Evolutionary conservation across 495 filamentous ascomycete species (phyloP), one percentile per base, ranked within the genome.

Genomic region (Poronia punctata): DNA sequence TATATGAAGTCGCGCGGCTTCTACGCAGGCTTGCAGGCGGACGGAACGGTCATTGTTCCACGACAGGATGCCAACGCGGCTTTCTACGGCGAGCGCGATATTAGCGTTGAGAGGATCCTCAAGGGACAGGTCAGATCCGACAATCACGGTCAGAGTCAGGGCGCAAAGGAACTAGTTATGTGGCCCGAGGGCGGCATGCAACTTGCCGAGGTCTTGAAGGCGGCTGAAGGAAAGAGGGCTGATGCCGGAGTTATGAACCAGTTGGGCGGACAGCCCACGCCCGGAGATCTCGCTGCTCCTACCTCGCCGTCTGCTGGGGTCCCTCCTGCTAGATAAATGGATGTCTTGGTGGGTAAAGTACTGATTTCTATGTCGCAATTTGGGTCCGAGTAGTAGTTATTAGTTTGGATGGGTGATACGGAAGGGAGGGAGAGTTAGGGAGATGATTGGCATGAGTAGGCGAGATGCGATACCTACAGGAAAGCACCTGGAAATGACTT

Each of bases 1-100:
- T 90, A 88, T 48, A 76, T 88, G 65, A 86, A 86, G 64, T 81
- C 73, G 50, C 72, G 84, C 9, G 84, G 85, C 0, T 66, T 88
- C 20, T 88, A 88, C 50, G 82, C 80, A 7, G 82, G 83, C 11
- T 72, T 86, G 14, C 81, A 84, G 41, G 66, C 86, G 21, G 84
- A 89, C 49, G 84, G 83, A 0, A 88, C 83, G 0, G 70, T 88
- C 15, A 68, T 89, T 34, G 75, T 87, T 28, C 83, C 86, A 53
- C 67, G 84, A 8, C 78, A 72, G 2, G 85, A 87, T 45, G 83
- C 87, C 52, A 88, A 89, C 56, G 83, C 82, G 37, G 67, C 72
- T 1, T 88, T 88, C 48, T 89, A 86, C 56, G 76, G 79, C 7
- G 35, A 20, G 64, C 82, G 56, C 42, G 38, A 42, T 59, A 72